Percentiles rank a stretch among this genome's conserved stretches.
Evolutionary conservation across 2,329 filamentous ascomycete species (phyloP).

Genomic region (Fusarium sp.): DNA sequence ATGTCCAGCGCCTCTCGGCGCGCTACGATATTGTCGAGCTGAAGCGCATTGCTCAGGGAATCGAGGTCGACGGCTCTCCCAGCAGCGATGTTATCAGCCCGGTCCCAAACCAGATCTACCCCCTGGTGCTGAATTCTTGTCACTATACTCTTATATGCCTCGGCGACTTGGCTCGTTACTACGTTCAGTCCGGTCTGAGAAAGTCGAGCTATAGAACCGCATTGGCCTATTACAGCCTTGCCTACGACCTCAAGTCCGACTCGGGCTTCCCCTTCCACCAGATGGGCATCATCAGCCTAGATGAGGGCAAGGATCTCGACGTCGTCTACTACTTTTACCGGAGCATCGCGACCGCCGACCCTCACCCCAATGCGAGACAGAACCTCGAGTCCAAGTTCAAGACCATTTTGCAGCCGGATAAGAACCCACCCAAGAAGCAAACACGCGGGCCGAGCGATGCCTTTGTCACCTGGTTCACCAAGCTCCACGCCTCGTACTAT

Average conservation of each 20-base stretch:
- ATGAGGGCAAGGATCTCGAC: slow-evolving; percentile 82
- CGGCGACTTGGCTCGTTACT: slow-evolving; percentile 91
- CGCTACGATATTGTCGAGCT: slow-evolving; percentile 67
- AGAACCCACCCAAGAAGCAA: slow-evolving; percentile 46
- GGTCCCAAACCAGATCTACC: slow-evolving; percentile 62
- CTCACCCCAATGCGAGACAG: slow-evolving; percentile 77
- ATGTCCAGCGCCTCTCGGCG: slow-evolving; percentile 80
- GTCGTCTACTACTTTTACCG: slow-evolving; percentile 92
- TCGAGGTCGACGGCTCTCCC: slow-evolving; percentile 51
- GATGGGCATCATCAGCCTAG: slow-evolving; percentile 85
- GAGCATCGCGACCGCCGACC: slow-evolving; percentile 78
- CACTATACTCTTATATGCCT: slow-evolving; percentile 87
- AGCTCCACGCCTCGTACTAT: slow-evolving; percentile 87
- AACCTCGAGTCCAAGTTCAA: slow-evolving; percentile 87
- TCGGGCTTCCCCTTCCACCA: slow-evolving; percentile 91
- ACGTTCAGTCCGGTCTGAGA: slow-evolving; percentile 78
- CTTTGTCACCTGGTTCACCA: slow-evolving; percentile 84
- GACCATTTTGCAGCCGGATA: slow-evolving; percentile 56
- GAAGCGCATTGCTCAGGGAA: slow-evolving; percentile 55
- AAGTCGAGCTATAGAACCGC: slow-evolving; percentile 83
- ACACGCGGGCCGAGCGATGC: slow-evolving; percentile 63
- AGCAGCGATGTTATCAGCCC: slow-evolving; percentile 55
- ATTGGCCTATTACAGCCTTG: slow-evolving; percentile 86
- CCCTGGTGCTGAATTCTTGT: slow-evolving; percentile 77
- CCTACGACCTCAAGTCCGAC: slow-evolving; percentile 80